Evolutionary conservation across 257 asterid genomes (phyloP).

Genomic region (Fraxinus quadrangulata): DNA sequence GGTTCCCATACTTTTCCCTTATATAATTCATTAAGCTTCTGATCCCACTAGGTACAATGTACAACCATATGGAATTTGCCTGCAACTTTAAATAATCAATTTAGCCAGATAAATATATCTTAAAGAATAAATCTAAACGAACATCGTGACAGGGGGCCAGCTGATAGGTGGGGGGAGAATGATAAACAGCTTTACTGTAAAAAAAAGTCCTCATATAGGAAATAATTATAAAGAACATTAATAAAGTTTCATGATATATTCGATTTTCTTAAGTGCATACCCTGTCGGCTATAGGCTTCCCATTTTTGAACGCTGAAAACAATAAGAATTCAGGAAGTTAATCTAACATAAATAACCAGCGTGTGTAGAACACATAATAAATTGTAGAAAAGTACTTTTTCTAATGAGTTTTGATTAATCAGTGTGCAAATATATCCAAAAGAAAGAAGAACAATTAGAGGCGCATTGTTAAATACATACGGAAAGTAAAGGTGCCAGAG

Average conservation of each 20-base stretch:
- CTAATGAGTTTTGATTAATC: background rate
- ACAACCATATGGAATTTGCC: conserved; percentile 89
- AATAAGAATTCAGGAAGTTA: background rate
- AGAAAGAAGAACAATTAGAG: background rate
- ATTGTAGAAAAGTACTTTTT: background rate
- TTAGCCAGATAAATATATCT: too few relatives aligned
- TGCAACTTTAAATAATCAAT: conserved; percentile 27
- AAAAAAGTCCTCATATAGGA: too few relatives aligned
- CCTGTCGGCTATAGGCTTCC: conserved; percentile 45
- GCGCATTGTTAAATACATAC: conserved; percentile 42
- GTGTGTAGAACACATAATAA: background rate
- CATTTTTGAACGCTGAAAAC: conserved; percentile 43
- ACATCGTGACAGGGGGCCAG: too few relatives aligned
- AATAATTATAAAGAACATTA: too few relatives aligned
- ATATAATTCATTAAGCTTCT: conserved; percentile 83
- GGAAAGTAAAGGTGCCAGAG: conserved; percentile 56
- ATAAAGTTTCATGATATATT: background rate
- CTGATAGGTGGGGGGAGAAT: too few relatives aligned
- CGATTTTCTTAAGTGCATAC: conserved; percentile 26
- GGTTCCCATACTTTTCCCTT: conserved; percentile 68
- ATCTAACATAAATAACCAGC: background rate
- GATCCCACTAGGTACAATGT: conserved; percentile 78
- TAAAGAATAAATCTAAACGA: too few relatives aligned
- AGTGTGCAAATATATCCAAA: background rate
- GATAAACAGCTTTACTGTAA: background rate